Evolutionary conservation across 768 basidiomycete genomes (phyloP), one percentile per base, ranked within the genome.

Genomic region (Gautieria morchelliformis): DNA sequence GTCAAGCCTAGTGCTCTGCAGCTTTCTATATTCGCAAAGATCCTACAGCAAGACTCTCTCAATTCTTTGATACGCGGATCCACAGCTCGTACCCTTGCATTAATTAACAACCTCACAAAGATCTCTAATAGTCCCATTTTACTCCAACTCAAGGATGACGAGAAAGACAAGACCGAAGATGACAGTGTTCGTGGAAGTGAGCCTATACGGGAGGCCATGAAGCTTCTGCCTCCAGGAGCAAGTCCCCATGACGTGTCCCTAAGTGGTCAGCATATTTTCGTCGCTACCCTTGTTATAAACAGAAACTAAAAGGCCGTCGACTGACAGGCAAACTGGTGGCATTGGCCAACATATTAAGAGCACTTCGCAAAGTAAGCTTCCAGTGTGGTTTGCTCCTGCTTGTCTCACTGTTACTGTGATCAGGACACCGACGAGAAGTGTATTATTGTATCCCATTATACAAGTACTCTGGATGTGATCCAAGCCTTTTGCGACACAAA

Each of bases 361-460:
- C 69, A 1, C 72, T 95, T 52, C 76, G 77, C 53, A 75, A 81
- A 68, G 89, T 87, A 57, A 40, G 59, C 56, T 6, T 22, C 35
- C n/a, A n/a, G n/a, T 37, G 14, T 9, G 35, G 14, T 58, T 14
- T 30, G 22, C 20, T 6, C 49, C 37, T 11, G 27, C 27, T 11
- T 32, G 37, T 24, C 4, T 37, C n/a, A n/a, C 20, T 10, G 41
- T 60, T 35, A 27, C 58, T 52, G 50, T 9, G 19, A 44, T 11
- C 58, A 90, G 84, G 72, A 75, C 37, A 93, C 90, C 0, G 84
- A 88, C 41, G 95, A 99, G 72, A 99, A 99, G 79, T 88, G 92
- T 63, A 87, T 97, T 35, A 71, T 99, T 42, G 90, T 95, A 35
- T 97, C 93, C n/a, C 94, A 98, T 67, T 99, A 89, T 65, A 98